Conservation (phyloP, 441 rosid genomes). For the Pelargonium fulgidum region DNA sequence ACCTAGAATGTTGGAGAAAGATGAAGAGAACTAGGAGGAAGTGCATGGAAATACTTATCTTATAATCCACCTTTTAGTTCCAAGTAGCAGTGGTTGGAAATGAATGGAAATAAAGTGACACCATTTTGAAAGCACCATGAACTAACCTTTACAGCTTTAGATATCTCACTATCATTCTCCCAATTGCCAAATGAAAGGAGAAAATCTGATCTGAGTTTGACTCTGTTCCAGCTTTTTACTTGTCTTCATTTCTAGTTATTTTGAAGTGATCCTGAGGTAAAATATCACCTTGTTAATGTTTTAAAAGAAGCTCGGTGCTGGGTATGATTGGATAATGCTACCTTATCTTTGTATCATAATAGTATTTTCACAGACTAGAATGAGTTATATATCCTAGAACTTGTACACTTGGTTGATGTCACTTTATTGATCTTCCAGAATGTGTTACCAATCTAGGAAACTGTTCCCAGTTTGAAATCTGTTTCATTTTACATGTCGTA, state of each 20-base stretch:
- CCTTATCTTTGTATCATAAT: background rate
- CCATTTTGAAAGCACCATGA: background rate
- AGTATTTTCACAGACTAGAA: background rate
- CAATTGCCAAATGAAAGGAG: background rate
- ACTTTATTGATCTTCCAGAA: background rate
- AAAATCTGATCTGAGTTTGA: background rate
- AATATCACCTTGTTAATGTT: background rate
- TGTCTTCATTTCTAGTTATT: constrained; percentile 3
- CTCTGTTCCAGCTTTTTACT: background rate
- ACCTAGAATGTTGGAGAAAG: background rate
- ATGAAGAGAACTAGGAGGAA: background rate
- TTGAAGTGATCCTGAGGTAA: background rate
- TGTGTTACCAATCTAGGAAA: background rate
- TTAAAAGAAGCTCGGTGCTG: background rate
- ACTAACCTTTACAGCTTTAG: background rate
- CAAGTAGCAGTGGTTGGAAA: background rate
- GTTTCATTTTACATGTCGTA: background rate
- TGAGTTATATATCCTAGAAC: background rate
- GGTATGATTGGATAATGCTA: background rate
- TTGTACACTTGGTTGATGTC: constrained; percentile 1
- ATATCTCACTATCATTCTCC: background rate
- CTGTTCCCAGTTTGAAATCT: background rate
- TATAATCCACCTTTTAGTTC: background rate
- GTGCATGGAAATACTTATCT: background rate
- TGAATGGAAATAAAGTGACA: background rate